A percentile compares a stretch with the other conserved stretches of the same genome.
Evolutionary conservation across 371 early-diverging fungal genomes (phyloP).

Genomic region (Actinomucor elegans): DNA sequence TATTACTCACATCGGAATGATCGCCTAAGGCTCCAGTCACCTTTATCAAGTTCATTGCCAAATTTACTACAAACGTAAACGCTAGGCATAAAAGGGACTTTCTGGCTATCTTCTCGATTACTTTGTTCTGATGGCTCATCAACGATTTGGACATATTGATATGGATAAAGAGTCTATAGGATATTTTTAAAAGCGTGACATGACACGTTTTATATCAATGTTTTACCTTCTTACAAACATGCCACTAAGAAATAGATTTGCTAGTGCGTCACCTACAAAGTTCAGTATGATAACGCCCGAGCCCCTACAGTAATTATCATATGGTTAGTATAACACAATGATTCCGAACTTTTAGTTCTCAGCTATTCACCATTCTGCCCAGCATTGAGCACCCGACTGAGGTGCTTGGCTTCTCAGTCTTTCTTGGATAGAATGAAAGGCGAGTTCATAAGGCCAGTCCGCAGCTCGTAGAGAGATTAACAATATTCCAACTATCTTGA

Average conservation of each 20-base stretch:
- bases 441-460: slow-evolving; percentile 51
- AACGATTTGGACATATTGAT: slow-evolving; percentile 24
- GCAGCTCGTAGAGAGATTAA: slow-evolving; percentile 41
- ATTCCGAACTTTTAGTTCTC: neutral
- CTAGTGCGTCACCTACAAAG: slow-evolving; percentile 44
- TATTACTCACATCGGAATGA: slow-evolving; percentile 37
- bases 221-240: slow-evolving; percentile 48
- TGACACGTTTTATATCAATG: too few relatives aligned
- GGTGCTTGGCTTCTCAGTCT: slow-evolving; percentile 16
- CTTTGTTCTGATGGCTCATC: slow-evolving; percentile 32
- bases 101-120: slow-evolving; percentile 37
- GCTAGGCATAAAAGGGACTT: slow-evolving; percentile 45
- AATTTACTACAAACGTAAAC: slow-evolving; percentile 44
- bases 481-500: slow-evolving; percentile 35
- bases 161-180: slow-evolving; percentile 38
- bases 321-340: neutral
- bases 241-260: slow-evolving; percentile 49
- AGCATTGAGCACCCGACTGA: slow-evolving; percentile 32
- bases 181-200: too few relatives aligned
- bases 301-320: slow-evolving; percentile 24
- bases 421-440: slow-evolving; percentile 24
- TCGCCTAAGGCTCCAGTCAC: slow-evolving; percentile 37
- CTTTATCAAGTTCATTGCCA: slow-evolving; percentile 50
- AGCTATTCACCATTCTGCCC: slow-evolving; percentile 42
- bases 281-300: slow-evolving; percentile 44